Conservation (phyloP, 1,139 yeast species). For the Saccharomyces hybrid region DNA sequence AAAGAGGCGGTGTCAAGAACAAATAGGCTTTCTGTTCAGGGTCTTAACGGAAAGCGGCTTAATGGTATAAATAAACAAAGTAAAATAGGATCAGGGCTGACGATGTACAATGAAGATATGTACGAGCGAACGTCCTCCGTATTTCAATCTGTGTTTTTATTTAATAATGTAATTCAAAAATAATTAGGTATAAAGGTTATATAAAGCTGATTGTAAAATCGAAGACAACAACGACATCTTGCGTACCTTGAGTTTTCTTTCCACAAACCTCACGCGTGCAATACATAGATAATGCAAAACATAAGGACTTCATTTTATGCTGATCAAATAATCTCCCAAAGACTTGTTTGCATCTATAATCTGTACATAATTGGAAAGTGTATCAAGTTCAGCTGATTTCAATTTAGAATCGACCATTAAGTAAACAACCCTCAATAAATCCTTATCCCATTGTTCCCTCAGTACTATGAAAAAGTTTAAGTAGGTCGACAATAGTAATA, state of each 20-base stretch:
- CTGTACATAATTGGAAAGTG: background rate
- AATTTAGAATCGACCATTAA: background rate
- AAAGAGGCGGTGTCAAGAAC: constrained; percentile 31
- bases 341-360: constrained; percentile 3
- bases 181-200: too few relatives aligned
- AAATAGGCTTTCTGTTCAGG: constrained; percentile 3
- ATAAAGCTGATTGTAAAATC: too few relatives aligned
- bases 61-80: background rate
- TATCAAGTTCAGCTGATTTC: background rate
- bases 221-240: too few relatives aligned
- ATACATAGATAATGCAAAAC: background rate
- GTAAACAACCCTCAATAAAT: constrained; percentile 10
- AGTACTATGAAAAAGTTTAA: constrained; percentile 20
- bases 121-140: too few relatives aligned
- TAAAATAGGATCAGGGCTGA: background rate
- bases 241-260: too few relatives aligned
- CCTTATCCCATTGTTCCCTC: constrained; percentile 21
- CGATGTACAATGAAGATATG: too few relatives aligned
- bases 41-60: background rate
- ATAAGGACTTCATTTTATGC: background rate
- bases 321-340: background rate
- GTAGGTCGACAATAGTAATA: constrained; percentile 19
- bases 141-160: too few relatives aligned
- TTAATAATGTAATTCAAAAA: too few relatives aligned
- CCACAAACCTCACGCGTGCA: too few relatives aligned